Conservation (phyloP, 2,329 filamentous ascomycete genomes). For the Beauveria sp. region DNA sequence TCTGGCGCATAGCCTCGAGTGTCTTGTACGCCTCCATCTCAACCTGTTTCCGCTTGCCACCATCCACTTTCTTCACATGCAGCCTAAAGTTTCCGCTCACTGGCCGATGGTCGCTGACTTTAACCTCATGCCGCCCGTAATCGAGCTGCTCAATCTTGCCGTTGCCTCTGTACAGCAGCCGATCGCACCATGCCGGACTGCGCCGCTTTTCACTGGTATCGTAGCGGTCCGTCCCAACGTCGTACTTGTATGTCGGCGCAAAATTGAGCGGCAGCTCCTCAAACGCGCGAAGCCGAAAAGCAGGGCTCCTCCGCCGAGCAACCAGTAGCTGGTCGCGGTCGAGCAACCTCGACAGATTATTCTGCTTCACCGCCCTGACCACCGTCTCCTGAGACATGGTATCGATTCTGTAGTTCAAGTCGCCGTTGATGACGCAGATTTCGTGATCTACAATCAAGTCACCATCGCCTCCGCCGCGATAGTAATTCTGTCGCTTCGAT, state of each 20-base stretch:
- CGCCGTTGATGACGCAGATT: slow-evolving; percentile 92
- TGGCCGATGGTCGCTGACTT: slow-evolving; percentile 85
- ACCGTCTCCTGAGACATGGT: slow-evolving; percentile 93
- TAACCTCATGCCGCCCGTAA: slow-evolving; percentile 82
- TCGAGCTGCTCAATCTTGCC: slow-evolving; percentile 81
- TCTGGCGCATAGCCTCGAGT: slow-evolving; percentile 64
- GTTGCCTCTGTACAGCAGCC: slow-evolving; percentile 75
- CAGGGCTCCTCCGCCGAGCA: slow-evolving; percentile 80
- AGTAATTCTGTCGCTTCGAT: slow-evolving; percentile 64
- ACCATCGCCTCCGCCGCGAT: slow-evolving; percentile 86
- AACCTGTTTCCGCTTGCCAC: slow-evolving; percentile 53
- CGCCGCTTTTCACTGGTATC: slow-evolving; percentile 93
- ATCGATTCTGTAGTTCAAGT: slow-evolving; percentile 97
- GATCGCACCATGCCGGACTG: slow-evolving; percentile 93
- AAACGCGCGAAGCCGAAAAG: slow-evolving; percentile 81
- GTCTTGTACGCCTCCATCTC: slow-evolving; percentile 69
- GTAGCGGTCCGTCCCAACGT: slow-evolving; percentile 89
- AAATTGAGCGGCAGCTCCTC: slow-evolving; percentile 88
- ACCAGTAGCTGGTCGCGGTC: slow-evolving; percentile 91
- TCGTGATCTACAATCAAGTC: slow-evolving; percentile 94
- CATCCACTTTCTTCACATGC: slow-evolving; percentile 73
- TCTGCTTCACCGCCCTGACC: slow-evolving; percentile 71
- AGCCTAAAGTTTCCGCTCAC: slow-evolving; percentile 81
- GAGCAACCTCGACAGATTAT: slow-evolving; percentile 77
- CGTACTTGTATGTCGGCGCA: slow-evolving; percentile 96